Conservation (phyloP, 1,139 yeast genomes). For the Diutina neorugosa region DNA sequence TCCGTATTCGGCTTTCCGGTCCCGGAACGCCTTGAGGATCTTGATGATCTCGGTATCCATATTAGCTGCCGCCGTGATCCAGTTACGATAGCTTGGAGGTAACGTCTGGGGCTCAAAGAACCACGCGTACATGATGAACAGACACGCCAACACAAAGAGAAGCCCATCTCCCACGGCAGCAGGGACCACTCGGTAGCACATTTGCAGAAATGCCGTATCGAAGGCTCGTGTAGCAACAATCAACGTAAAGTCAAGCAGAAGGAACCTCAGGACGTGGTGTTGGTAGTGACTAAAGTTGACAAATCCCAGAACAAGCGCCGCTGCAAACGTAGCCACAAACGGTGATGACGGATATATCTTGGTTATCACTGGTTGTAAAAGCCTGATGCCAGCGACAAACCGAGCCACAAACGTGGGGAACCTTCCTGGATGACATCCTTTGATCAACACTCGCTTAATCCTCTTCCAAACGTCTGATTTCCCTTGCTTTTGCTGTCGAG, state of each 20-base stretch:
- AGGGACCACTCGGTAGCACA: slow-evolving; percentile 12
- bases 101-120: slow-evolving; percentile 22
- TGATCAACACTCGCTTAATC: slow-evolving; percentile 7
- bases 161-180: slow-evolving; percentile 16
- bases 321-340: slow-evolving; percentile 16
- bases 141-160: slow-evolving; percentile 18
- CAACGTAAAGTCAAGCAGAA: slow-evolving; percentile 23
- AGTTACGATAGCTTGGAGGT: slow-evolving; percentile 22
- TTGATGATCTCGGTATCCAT: slow-evolving; percentile 23
- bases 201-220: slow-evolving; percentile 19
- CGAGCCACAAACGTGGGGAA: slow-evolving; percentile 23
- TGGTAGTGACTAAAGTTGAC: slow-evolving; percentile 20
- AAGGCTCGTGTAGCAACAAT: slow-evolving; percentile 25
- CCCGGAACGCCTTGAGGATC: slow-evolving; percentile 17
- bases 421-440: slow-evolving; percentile 17
- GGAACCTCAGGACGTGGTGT: slow-evolving; percentile 20
- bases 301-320: slow-evolving; percentile 19
- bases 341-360: not conserved
- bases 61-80: slow-evolving; percentile 30
- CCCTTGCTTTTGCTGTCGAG: not conserved
- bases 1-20: slow-evolving; percentile 18
- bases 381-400: slow-evolving; percentile 14
- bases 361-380: not conserved
- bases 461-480: not conserved
- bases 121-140: slow-evolving; percentile 28